These are phyloP conservation scores for Betula pendula DNA, from an alignment of 306 rosid genomes.

Conservation along the genomic window DNA sequence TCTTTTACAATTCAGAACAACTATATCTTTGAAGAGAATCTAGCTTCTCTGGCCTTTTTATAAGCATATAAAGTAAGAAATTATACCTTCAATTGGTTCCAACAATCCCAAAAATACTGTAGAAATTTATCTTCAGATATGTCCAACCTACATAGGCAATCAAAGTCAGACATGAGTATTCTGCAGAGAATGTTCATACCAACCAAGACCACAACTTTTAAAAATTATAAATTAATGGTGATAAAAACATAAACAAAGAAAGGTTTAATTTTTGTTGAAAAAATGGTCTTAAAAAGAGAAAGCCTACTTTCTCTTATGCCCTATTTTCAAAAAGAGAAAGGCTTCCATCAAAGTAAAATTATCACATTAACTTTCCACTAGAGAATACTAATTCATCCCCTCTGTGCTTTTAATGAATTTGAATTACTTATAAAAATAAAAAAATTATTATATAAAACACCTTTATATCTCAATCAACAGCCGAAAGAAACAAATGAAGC, in stretches of 20 bases:
- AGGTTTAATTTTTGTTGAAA: background rate
- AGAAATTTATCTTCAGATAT: constrained; percentile 65
- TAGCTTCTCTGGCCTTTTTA: background rate
- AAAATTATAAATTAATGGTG: background rate
- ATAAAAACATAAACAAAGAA: constrained; percentile 15
- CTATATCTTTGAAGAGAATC: background rate
- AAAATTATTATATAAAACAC: background rate
- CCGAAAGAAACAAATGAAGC: background rate
- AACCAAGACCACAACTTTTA: constrained; percentile 12
- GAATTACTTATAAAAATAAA: too few relatives aligned
- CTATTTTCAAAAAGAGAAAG: background rate
- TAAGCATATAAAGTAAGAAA: constrained; percentile 12
- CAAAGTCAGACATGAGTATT: constrained; percentile 16
- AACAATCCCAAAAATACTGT: constrained; percentile 67
- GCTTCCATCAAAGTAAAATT: background rate
- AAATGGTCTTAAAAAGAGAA: background rate
- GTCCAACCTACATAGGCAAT: constrained; percentile 51
- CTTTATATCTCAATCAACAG: background rate
- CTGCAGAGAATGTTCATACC: constrained; percentile 9
- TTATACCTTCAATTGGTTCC: constrained; percentile 60
- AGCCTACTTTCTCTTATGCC: background rate
- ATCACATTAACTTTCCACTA: background rate
- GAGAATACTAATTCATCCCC: background rate
- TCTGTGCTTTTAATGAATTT: too few relatives aligned
- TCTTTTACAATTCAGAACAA: constrained; percentile 10